phyloP scores from a whole-genome alignment of 1,284 basidiomycete genomes.

The Polyporus tsugae region DNA sequence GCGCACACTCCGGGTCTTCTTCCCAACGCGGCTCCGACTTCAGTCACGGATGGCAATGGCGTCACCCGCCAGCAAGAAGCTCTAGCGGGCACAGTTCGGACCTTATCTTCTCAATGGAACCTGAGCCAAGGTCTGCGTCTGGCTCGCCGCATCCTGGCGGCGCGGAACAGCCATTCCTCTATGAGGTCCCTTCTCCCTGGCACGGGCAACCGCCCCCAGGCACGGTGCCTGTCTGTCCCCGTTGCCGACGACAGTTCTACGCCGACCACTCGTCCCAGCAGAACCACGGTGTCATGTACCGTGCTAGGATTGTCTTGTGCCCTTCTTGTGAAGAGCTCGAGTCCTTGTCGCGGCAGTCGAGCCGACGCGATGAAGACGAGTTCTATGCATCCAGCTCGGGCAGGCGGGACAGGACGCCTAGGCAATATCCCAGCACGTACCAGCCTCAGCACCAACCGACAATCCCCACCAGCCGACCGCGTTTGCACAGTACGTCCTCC shows the following conservation, averaged over 20 bases:
- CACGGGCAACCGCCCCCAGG: neutral
- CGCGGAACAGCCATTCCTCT: constrained; percentile 14
- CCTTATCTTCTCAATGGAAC: constrained; percentile 32
- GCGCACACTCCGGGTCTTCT: constrained; percentile 12
- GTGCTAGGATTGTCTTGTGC: constrained; percentile 1
- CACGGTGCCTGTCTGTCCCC: constrained; percentile 12
- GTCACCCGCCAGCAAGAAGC: constrained; percentile 6
- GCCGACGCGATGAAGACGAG: constrained; percentile 1
- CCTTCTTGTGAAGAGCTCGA: constrained; percentile 9
- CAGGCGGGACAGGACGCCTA: constrained; percentile 1
- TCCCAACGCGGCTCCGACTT: constrained; percentile 15
- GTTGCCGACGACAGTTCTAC: constrained; percentile 22
- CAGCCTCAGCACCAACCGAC: neutral
- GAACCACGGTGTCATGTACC: constrained; percentile 1
- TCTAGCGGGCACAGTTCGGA: constrained; percentile 25
- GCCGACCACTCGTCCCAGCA: neutral
- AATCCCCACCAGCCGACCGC: constrained; percentile 5
- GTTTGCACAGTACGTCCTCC: constrained; percentile 9
- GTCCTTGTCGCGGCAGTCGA: neutral
- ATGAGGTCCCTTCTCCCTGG: constrained; percentile 21
- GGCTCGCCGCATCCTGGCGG: constrained; percentile 16
- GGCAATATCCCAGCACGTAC: neutral
- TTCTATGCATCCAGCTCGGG: neutral
- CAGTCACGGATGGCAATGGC: constrained; percentile 8
- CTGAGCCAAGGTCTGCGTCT: constrained; percentile 16